phyloP scores from a whole-genome alignment of 345 rosid species.

The Citropsis articulata region DNA sequence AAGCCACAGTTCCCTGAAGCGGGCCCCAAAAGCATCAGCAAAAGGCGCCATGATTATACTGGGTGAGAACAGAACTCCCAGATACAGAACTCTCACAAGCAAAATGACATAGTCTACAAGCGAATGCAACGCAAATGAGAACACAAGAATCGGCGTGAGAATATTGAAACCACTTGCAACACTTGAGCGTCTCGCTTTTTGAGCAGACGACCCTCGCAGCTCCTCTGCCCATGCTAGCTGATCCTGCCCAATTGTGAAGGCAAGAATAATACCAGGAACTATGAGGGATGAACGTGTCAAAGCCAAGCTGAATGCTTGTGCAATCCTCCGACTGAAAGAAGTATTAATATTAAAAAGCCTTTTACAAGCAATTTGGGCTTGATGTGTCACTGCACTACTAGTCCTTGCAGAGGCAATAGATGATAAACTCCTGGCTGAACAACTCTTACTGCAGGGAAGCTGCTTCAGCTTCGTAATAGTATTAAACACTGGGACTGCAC shows the following conservation, averaged over 20 bases:
- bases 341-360: constrained; percentile 42
- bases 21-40: constrained; percentile 51
- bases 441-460: constrained; percentile 11
- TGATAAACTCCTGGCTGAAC: constrained; percentile 41
- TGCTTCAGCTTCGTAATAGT: constrained; percentile 21
- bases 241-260: constrained; percentile 40
- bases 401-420: constrained; percentile 32
- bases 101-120: constrained; percentile 48
- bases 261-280: constrained; percentile 61
- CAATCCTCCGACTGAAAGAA: constrained; percentile 42
- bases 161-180: too few relatives aligned
- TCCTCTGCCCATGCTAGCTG: too few relatives aligned
- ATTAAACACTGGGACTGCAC: constrained; percentile 22
- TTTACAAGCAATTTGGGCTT: constrained; percentile 59
- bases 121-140: too few relatives aligned
- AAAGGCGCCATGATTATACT: constrained; percentile 77
- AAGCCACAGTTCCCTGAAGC: constrained; percentile 62
- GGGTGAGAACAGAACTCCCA: constrained; percentile 69
- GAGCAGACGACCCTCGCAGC: too few relatives aligned
- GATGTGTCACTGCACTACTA: constrained; percentile 39
- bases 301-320: constrained; percentile 81
- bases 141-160: too few relatives aligned
- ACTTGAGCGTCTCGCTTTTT: too few relatives aligned
- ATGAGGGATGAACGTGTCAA: constrained; percentile 60
- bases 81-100: constrained; percentile 68